Base-by-base conservation (phyloP, 345 rosid species). In the Salix udensis region DNA sequence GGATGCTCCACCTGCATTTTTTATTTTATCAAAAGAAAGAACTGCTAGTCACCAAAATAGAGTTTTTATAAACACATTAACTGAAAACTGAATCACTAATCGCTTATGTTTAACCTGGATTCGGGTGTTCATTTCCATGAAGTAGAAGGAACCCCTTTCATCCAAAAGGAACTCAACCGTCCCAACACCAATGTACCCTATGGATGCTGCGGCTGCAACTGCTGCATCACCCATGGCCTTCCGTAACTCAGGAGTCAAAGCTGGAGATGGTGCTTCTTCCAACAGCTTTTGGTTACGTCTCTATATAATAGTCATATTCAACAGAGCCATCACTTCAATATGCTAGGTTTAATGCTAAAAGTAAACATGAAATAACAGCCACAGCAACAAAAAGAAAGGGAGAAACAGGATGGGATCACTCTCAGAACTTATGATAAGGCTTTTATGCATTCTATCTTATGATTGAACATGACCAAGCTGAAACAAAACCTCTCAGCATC, bases 171-270 rank as follows among this genome's bases (percentile, higher is more conserved):
- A 96, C 79, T 96, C 99, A 13, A 96, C 89, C 4, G 98, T 96
- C 73, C 99, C 99, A 60, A 96, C 99, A 76, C 99, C 99, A 74
- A 93, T 87, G 78, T 96, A 96, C 13, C 99, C 98, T 77, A 96
- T 96, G 37, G 98, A 96, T 74, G 98, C 99, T 79, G 98, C 99
- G n/a, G 99, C 99, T 52, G 97, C 91, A 76, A 93, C 98, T 64
- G 99, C 99, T 76, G 99, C 97, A 89, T 96, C 99, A 80, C 98
- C 98, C 99, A 96, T 96, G 82, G 98, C 97, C 85, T 91, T 96
- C 40, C 99, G 86, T 84, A 96, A 80, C 79, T 96, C 96, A 53
- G 94, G 86, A 80, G 97, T 96, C 87, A 96, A 78, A 78, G 98
- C 99, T 58, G 99, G 99, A 79, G 98, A 96, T 46, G 99, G 99